These are phyloP conservation scores for Prunella vulgaris DNA, from an alignment of 257 asterid species.

Conservation along the genomic window DNA sequence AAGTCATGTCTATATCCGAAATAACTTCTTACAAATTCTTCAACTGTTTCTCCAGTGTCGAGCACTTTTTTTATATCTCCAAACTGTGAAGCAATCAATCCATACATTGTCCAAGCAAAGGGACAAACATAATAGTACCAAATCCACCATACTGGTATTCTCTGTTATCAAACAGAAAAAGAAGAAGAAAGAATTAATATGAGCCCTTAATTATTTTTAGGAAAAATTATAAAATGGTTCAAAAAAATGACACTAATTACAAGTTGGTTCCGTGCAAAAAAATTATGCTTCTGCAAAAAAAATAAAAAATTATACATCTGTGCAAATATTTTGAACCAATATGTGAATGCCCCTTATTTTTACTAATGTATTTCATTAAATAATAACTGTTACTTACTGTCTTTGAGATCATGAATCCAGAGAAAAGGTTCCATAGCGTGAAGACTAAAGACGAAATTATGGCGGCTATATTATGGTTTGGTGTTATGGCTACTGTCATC, in stretches of 20 bases:
- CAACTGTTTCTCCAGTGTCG: constrained; percentile 43
- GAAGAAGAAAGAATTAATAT: neutral
- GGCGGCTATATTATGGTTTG: constrained; percentile 66
- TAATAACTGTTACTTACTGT: constrained; percentile 36
- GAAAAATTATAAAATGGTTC: too few species aligned
- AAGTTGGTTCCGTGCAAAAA: too few species aligned
- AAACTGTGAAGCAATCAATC: constrained; percentile 62
- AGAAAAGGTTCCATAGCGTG: constrained; percentile 67
- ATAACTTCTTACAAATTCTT: constrained; percentile 41
- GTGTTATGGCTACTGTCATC: constrained; percentile 77
- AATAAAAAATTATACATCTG: too few species aligned
- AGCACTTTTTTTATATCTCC: constrained; percentile 44
- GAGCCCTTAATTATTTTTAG: neutral
- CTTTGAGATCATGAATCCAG: constrained; percentile 71
- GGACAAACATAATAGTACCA: constrained; percentile 68
- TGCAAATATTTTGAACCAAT: too few species aligned
- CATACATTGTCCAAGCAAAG: constrained; percentile 62
- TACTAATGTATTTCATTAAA: neutral
- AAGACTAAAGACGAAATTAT: constrained; percentile 53
- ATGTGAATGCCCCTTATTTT: too few species aligned
- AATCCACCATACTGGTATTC: constrained; percentile 81
- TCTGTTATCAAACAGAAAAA: constrained; percentile 36
- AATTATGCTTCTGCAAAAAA: too few species aligned
- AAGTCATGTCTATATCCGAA: constrained; percentile 52
- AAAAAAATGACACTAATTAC: too few species aligned